Base-by-base conservation (phyloP, 768 basidiomycete genomes). In the Pilatotrama ljubarskyi region DNA sequence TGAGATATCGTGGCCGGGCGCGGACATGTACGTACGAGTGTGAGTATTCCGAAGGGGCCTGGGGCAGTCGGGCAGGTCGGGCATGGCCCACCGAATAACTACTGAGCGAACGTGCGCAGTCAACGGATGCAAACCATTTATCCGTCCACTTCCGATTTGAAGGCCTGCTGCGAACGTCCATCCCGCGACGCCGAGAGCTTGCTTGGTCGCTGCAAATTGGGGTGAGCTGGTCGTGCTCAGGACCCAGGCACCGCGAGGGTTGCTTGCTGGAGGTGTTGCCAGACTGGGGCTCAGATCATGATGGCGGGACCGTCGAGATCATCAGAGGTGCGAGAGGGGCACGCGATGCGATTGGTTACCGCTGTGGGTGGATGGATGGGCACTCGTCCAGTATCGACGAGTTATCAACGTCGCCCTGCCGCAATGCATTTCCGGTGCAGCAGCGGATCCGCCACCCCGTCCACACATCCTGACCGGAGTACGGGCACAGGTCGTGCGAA, bases 261-360 rank as follows among this genome's bases (percentile, higher is more conserved):
- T 22, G 22, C n/a, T n/a, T 26, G 38, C 35, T 44, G 29, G 5
- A 5, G 37, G 38, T 17, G 38, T 42, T 41, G 51, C 38, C 38
- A 18, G 32, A 36, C 48, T n/a, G 47, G 22, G n/a, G 47, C 47
- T 44, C 32, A 41, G 51, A 59, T 59, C 58, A 59, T 59, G 51
- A 58, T 58, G 43, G n/a, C n/a, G 17, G 36, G 9, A 18, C 17
- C 24, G 58, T 47, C 58, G 51, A 40, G 51, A 59, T 59, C 58
- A 59, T 59, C 58, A 59, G 55, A 54, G 43, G 52, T 38, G 15
- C 11, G 52, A 32, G 40, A 20, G 22, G 57, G 26, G 9, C 57
- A 22, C 51, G 37, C 51, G 42, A 47, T n/a, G 51, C 51, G 36
- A 59, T 59, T 59, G 51, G 58, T 35, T 47, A 26, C 37, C 41